Evolutionary conservation across 139 green algal species (phyloP).

Genomic region (Astrephomene gubernaculifera): DNA sequence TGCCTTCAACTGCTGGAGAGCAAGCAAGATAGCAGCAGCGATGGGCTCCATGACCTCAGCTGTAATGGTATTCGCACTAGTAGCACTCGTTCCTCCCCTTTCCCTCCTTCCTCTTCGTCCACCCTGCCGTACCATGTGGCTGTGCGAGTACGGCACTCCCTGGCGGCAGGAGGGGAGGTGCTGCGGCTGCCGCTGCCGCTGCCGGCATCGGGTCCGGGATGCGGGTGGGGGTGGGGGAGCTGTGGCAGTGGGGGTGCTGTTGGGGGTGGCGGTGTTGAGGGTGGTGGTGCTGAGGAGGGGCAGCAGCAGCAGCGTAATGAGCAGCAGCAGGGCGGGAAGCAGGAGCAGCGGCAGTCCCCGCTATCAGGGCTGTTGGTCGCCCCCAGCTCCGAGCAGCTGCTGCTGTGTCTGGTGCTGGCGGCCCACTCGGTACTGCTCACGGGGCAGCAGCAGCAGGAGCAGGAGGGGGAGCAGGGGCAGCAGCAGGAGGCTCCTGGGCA

Average conservation of each 20-base stretch:
- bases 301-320: too few relatives aligned
- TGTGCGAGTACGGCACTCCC: background rate
- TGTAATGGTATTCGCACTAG: too few relatives aligned
- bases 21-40: background rate
- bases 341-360: too few relatives aligned
- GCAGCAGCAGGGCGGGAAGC: too few relatives aligned
- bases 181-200: slow-evolving; percentile 15
- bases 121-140: slow-evolving; percentile 1
- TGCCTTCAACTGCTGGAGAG: background rate
- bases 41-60: background rate
- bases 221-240: too few relatives aligned
- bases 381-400: background rate
- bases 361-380: too few relatives aligned
- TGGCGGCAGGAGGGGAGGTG: background rate
- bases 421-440: background rate
- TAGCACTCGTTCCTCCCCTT: too few relatives aligned
- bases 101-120: too few relatives aligned
- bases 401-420: background rate
- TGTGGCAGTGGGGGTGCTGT: too few relatives aligned
- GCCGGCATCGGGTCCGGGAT: too few relatives aligned
- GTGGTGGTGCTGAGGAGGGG: too few relatives aligned
- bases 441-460: background rate
- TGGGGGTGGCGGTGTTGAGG: too few relatives aligned
- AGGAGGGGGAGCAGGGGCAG: background rate
- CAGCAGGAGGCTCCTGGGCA: background rate